Base-by-base conservation (phyloP, 495 filamentous ascomycete genomes). In the Penicillium subrubescens region DNA sequence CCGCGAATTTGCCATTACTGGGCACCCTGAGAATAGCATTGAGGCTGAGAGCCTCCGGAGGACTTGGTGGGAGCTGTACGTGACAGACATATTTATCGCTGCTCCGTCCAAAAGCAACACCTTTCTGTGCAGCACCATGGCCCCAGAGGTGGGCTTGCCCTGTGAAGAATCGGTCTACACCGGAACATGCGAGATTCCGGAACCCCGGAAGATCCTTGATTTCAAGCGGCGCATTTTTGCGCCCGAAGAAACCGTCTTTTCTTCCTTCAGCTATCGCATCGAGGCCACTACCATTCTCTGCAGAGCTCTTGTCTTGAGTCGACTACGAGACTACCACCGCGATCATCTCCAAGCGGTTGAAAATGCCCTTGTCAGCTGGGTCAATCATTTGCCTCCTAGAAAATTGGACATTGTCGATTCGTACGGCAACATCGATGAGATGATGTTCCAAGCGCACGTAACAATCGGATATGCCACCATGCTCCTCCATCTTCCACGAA, bases 321-420 rank as follows among this genome's bases (percentile, higher is more conserved):
- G 73, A 31, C 61, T 78, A 5, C 69, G 67, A 4, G 78, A 81
- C 27, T 68, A 69, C 17, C 78, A 80, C 43, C 71, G 74, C 2
- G 78, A 81, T 55, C 78, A 81, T 50, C 62, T 79, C 8, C 79
- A 81, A 64, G 78, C 79, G 10, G 77, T 79, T 6, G 77, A 78
- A 39, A 81, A 81, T 65, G 78, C 79, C 15, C 72, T 81, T 8
- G 75, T 78, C 29, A 80, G 79, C 68, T 81, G 79, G 79, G 68
- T 73, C 43, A 79, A 81, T 63, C 78, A 80, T 58, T 62, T 81
- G 8, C 79, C 79, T 0, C 58, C 74, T 11, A 73, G 70, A 50
- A 81, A 81, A 48, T 61, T 76, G 25, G 79, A 80, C 46, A 75
- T 81, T 41, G 74, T 81, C n/a, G 78, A 81, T 60, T 70, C 70